phyloP scores from a whole-genome alignment of 305 asterid genomes.

The Rubia balearica region DNA sequence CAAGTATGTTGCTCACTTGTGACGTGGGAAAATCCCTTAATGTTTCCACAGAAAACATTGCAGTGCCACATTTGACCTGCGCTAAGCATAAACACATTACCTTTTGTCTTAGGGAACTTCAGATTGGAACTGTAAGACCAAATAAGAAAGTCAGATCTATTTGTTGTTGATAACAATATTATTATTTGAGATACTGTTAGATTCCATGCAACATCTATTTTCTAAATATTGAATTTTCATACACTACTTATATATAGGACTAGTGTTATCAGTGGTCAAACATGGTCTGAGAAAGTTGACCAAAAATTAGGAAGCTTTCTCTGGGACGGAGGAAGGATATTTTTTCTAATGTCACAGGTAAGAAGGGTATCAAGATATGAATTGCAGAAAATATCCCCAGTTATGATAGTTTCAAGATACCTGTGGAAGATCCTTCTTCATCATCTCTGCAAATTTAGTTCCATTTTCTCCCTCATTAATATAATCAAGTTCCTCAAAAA shows the following conservation, averaged over 20 bases:
- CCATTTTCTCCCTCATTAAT: constrained; percentile 96
- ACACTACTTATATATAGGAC: too few relatives aligned
- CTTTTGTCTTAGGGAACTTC: constrained; percentile 29
- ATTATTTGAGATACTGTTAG: too few relatives aligned
- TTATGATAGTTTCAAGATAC: constrained; percentile 23
- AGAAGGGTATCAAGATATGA: background rate
- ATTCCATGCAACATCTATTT: too few relatives aligned
- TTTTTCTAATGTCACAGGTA: background rate
- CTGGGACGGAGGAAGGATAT: too few relatives aligned
- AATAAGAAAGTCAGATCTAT: constrained; percentile 43
- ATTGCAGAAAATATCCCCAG: background rate
- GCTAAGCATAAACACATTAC: constrained; percentile 18
- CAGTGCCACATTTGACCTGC: constrained; percentile 26
- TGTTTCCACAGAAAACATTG: constrained; percentile 24
- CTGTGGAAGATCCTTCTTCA: constrained; percentile 98
- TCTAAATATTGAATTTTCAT: too few relatives aligned
- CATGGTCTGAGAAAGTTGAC: too few relatives aligned
- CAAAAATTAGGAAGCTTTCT: too few relatives aligned
- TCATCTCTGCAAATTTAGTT: constrained; percentile 83
- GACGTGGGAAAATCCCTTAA: constrained; percentile 39
- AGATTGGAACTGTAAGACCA: constrained; percentile 38
- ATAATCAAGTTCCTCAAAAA: constrained; percentile 98
- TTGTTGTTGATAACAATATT: constrained; percentile 33
- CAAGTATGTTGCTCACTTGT: constrained; percentile 43
- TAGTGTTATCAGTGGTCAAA: too few relatives aligned